A percentile compares a stretch with the other conserved stretches of the same genome.
These are phyloP conservation scores for Lathyrus oleraceus DNA, from an alignment of 306 rosid genomes.

Conservation along the genomic window DNA sequence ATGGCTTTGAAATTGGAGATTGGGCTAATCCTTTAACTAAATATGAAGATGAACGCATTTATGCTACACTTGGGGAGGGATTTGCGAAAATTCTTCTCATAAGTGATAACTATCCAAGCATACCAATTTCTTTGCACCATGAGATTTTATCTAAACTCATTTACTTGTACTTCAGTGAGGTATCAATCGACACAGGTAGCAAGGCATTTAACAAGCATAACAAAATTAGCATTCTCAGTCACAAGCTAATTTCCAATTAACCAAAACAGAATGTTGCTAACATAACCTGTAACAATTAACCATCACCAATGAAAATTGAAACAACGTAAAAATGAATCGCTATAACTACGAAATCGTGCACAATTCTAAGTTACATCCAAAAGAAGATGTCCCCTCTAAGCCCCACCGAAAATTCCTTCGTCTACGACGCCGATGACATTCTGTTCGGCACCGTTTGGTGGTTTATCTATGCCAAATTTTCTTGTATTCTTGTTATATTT, in stretches of 20 bases:
- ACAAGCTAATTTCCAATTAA: too few species aligned
- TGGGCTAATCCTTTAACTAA: constrained; percentile 52
- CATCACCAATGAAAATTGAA: too few species aligned
- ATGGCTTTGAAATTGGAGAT: constrained; percentile 62
- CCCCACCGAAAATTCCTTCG: constrained; percentile 29
- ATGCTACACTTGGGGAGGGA: constrained; percentile 80
- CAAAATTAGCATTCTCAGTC: too few species aligned
- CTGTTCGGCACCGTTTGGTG: constrained; percentile 62
- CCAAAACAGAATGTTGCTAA: too few species aligned
- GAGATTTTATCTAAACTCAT: constrained; percentile 72
- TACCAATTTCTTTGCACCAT: constrained; percentile 68
- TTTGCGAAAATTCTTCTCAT: constrained; percentile 92
- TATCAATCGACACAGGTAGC: constrained; percentile 66
- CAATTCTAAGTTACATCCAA: background rate
- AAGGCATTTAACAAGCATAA: too few species aligned
- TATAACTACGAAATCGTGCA: background rate
- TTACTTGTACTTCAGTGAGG: constrained; percentile 62
- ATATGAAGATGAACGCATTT: constrained; percentile 69
- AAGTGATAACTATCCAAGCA: constrained; percentile 68
- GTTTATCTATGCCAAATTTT: constrained; percentile 66
- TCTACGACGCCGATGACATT: constrained; percentile 55
- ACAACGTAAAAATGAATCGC: background rate
- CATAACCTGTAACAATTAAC: too few species aligned
- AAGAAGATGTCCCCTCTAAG: background rate
- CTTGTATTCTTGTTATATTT: constrained; percentile 58